These are phyloP conservation scores for Zelonia costaricensis DNA, from an alignment of 208 protist species.

Conservation along the genomic window DNA sequence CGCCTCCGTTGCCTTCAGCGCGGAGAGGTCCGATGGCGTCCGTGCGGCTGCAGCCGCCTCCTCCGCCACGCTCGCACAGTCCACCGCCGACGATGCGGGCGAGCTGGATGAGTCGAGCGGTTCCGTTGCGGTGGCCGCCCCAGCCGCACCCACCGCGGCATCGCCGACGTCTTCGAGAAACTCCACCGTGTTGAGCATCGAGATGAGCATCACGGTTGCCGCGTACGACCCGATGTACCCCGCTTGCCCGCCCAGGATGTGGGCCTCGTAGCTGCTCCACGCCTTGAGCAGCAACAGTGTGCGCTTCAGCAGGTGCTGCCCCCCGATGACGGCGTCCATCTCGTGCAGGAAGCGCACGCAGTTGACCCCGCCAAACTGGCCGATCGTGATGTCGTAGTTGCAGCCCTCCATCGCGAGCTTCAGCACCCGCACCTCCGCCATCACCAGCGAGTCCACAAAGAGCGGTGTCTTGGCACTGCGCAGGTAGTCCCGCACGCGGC, in stretches of 20 bases:
- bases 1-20: too few relatives aligned
- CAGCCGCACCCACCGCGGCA: background rate
- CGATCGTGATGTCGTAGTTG: slow-evolving; percentile 89
- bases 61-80: too few relatives aligned
- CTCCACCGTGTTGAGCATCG: slow-evolving; percentile 87
- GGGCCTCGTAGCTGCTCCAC: slow-evolving; percentile 91
- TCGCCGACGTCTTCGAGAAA: slow-evolving; percentile 70
- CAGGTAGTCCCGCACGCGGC: slow-evolving; percentile 68
- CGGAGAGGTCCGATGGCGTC: too few relatives aligned
- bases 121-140: slow-evolving; percentile 2
- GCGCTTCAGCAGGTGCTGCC: slow-evolving; percentile 88
- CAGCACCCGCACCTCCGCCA: slow-evolving; percentile 85
- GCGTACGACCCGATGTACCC: slow-evolving; percentile 92
- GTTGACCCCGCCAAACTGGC: slow-evolving; percentile 88
- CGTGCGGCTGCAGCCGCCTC: too few relatives aligned
- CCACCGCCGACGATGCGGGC: too few relatives aligned
- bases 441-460: slow-evolving; percentile 76
- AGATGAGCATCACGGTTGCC: slow-evolving; percentile 90
- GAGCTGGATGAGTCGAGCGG: too few relatives aligned
- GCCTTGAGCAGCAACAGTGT: slow-evolving; percentile 90
- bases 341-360: slow-evolving; percentile 90
- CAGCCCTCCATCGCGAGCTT: slow-evolving; percentile 90
- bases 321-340: slow-evolving; percentile 80
- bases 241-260: slow-evolving; percentile 87
- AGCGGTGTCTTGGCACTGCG: slow-evolving; percentile 45